Evolutionary conservation across 2,329 filamentous ascomycete species (phyloP), one percentile per base, ranked within the genome.

Genomic region (Pseudogymnoascus sp.): DNA sequence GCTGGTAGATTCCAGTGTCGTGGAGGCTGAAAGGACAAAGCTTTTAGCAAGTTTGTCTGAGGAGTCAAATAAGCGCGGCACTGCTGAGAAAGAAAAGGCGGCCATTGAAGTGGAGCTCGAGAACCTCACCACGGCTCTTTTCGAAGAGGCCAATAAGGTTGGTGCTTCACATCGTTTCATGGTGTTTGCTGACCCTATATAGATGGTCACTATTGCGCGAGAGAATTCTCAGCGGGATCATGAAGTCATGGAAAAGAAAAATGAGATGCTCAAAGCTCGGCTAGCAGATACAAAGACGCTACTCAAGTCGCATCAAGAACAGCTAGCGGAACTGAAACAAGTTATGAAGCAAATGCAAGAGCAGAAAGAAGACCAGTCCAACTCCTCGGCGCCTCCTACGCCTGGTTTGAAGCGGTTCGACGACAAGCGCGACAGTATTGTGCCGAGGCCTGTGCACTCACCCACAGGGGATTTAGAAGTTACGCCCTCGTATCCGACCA

Each of bases 101-200:
- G 86, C 86, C 65, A 96, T 97, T 30, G 94, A 99, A 73, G 86
- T 89, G 67, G 94, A 99, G 74, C 77, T 99, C 50, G 94, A 97
- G 75, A 90, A 85, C 59, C 75, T 99, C 65, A 97, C 94, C 0
- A 86, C 91, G 1, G 91, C 91, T 28, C 81, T 99, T n/a, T 99
- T 99, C 65, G 91, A 97, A 71, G 93, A 99, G 78, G 94, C 94
- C 58, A 97, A 99, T 76, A 92, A 89, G 74, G 83, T 86, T 72
- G 63, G 75, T 71, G 54, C 6, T 57, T 39, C 2, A 28, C 28
- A 5, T 9, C 30, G n/a, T 16, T 62, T 81, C 78, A 95, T 96
- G 91, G 91, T 96, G 62, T 89, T 94, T 57, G 86, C 84, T 18
- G 90, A 90, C 34, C 32, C 88, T 91, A 69, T 41, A 37, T 64